Base-by-base conservation (phyloP, 441 rosid genomes). In the Bruguiera hainesii region DNA sequence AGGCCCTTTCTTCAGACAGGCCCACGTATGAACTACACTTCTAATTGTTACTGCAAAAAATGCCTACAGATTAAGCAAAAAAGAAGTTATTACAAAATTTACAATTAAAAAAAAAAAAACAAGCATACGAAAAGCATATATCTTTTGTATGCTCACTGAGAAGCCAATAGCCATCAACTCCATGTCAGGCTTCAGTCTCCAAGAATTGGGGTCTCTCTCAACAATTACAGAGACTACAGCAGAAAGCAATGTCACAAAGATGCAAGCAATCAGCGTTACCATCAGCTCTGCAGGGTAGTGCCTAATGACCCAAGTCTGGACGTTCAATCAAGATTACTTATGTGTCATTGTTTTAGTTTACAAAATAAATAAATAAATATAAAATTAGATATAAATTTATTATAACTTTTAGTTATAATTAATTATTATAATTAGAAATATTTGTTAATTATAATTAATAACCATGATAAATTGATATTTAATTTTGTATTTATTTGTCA, bases 161-260 rank as follows among this genome's bases (percentile, higher is more conserved):
- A 80, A 85, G 15, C 81, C 48, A 59, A 88, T 75, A 29, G 85
- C 79, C 60, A 78, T 56, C 67, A 76, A 71, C 66, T 82, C 71
- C 23, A 64, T 69, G 51, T 73, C 64, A 63, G 78, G 75, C 62
- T 69, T 80, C 56, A 88, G 66, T 79, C 84, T 82, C 93, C 90
- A 85, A 46, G 82, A 75, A 75, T 70, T 68, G 39, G 66, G 65
- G 55, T 76, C 79, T 75, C 81, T 74, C 79, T 79, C 89, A 52
- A 72, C 64, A 46, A 73, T 60, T 64, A 82, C 71, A 73, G 80
- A 78, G 49, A 82, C 59, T 46, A 79, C 31, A 42, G 85, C 83
- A 58, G 90, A 85, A 64, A 72, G 81, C 74, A 84, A 71, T 60
- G 85, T 77, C 69, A 80, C 90, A 71, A 81, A 84, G 84, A 84